These are phyloP conservation scores for Ophiocordyceps camponoti-rufipedis DNA, from an alignment of 2,329 filamentous ascomycete genomes.

Conservation along the genomic window DNA sequence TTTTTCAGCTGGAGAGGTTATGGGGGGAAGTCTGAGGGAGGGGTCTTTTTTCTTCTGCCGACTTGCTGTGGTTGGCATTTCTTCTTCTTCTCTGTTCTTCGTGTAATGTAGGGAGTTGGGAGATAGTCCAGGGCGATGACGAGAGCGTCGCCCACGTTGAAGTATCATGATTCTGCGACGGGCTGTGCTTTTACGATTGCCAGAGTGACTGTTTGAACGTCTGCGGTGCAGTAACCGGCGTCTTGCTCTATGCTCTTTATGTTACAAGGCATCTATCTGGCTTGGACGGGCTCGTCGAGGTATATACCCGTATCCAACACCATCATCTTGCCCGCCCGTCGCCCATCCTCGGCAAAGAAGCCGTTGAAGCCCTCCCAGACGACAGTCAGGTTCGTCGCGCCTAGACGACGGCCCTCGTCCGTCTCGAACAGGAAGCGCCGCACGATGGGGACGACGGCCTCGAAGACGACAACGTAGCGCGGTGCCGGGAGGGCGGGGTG, in stretches of 20 bases:
- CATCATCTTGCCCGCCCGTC: conserved; percentile 35
- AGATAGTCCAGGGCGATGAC: background rate
- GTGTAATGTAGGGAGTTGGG: no score
- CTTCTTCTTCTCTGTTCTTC: no score
- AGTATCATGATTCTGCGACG: no score
- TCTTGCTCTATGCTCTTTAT: no score
- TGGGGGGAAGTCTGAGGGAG: no score
- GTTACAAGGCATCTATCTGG: no score
- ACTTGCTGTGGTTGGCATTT: no score
- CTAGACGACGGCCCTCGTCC: conserved; percentile 19
- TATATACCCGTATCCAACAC: conserved; percentile 37
- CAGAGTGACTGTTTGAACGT: no score
- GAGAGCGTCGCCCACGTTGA: background rate
- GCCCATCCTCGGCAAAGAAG: conserved; percentile 42
- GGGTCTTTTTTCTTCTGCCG: no score
- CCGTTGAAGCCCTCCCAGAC: conserved; percentile 43
- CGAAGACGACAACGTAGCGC: conserved; percentile 41
- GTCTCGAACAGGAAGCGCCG: conserved; percentile 22
- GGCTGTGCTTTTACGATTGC: no score
- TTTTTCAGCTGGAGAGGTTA: no score
- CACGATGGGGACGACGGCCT: conserved; percentile 33
- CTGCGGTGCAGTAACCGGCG: no score
- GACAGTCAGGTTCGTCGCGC: conserved; percentile 20
- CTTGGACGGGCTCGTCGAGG: background rate
- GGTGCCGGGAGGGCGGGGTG: conserved; percentile 16